Percentiles rank a stretch among this genome's conserved stretches.
Evolutionary conservation across 306 rosid genomes (phyloP).

Genomic region (Rubus parviflorus): DNA sequence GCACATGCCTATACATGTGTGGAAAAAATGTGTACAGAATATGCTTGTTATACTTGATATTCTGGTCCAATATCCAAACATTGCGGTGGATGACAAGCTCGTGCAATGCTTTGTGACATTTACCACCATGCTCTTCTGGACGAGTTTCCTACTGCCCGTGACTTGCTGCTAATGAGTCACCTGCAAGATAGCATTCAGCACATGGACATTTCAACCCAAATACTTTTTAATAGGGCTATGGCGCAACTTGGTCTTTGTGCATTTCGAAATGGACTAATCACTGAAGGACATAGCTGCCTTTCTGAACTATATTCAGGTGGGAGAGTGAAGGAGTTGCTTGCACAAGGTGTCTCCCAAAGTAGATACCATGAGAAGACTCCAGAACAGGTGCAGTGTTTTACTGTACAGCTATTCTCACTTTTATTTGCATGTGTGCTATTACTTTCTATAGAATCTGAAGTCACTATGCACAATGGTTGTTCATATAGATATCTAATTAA

Average conservation of each 20-base stretch:
- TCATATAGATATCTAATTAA: background rate
- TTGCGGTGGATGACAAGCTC: constrained; percentile 83
- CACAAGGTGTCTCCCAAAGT: constrained; percentile 93
- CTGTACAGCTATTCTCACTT: background rate
- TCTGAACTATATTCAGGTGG: constrained; percentile 94
- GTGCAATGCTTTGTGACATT: constrained; percentile 96
- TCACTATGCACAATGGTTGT: background rate
- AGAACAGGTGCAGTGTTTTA: constrained; percentile 64
- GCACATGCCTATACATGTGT: constrained; percentile 88
- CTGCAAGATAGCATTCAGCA: constrained; percentile 82
- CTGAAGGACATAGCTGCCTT: constrained; percentile 85
- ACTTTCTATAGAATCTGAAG: background rate
- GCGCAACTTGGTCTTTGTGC: constrained; percentile 88
- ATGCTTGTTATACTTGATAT: constrained; percentile 83
- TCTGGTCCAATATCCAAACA: constrained; percentile 68
- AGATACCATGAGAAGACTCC: constrained; percentile 96
- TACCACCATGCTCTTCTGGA: constrained; percentile 86
- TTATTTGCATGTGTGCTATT: background rate
- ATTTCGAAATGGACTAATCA: constrained; percentile 68
- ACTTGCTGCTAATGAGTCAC: constrained; percentile 91
- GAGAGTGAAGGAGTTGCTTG: constrained; percentile 91
- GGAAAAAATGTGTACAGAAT: constrained; percentile 89
- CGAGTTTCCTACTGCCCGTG: constrained; percentile 78
- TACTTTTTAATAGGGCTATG: constrained; percentile 92
- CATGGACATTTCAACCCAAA: constrained; percentile 92